Conservation (phyloP, 805 yeast genomes). For the Sungouiozyma ichnusensis region DNA sequence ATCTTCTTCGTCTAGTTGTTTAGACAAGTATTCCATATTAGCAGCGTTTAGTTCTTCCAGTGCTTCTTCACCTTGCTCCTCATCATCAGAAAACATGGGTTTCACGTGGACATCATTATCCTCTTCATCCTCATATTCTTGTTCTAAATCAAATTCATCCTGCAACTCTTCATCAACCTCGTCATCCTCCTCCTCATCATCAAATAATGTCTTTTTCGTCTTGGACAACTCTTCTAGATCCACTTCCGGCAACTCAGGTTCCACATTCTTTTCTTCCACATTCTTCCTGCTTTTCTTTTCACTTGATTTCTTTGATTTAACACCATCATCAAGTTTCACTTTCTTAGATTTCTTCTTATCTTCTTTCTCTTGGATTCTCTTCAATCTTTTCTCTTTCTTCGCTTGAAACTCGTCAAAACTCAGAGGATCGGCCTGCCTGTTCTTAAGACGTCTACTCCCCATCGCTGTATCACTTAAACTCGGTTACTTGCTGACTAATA, state of each 20-base stretch:
- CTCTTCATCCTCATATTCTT: conserved; percentile 37
- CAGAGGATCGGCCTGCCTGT: conserved; percentile 91
- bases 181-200: conserved; percentile 38
- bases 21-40: conserved; percentile 73
- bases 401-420: conserved; percentile 71
- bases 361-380: conserved; percentile 12
- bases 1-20: conserved; percentile 49
- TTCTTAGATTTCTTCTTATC: conserved; percentile 11
- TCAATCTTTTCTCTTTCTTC: conserved; percentile 28
- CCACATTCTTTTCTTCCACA: conserved; percentile 13
- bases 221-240: conserved; percentile 55
- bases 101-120: conserved; percentile 31
- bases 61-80: conserved; percentile 46
- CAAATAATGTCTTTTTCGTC: conserved; percentile 68
- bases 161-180: conserved; percentile 24
- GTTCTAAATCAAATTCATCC: conserved; percentile 52
- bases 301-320: conserved; percentile 4
- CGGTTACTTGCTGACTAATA: no score
- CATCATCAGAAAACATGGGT: conserved; percentile 79
- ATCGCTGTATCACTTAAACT: no score
- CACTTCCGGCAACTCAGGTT: conserved; percentile 49
- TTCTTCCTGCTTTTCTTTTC: conserved; percentile 12
- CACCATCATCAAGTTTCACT: conserved; percentile 1
- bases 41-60: conserved; percentile 68
- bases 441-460: conserved; percentile 85